A percentile compares a stretch with the other conserved stretches of the same genome.
phyloP scores from a whole-genome alignment of 306 rosid species.

The Sindora glabra region DNA sequence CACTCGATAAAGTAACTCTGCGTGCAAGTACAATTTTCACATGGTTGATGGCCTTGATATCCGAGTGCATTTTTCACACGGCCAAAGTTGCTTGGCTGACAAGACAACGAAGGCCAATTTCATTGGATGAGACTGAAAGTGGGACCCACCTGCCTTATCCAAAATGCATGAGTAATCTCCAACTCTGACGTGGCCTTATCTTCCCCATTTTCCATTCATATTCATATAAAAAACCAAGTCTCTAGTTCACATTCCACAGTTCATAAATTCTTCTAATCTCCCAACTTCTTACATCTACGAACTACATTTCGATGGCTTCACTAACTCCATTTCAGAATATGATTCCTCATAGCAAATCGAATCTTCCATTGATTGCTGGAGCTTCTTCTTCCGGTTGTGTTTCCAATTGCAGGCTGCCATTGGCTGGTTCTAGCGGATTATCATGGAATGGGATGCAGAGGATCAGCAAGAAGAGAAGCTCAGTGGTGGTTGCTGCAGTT shows the following conservation, averaged over 20 bases:
- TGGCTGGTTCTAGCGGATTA: constrained; percentile 1
- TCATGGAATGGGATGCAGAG: constrained; percentile 16
- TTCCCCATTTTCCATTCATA: background rate
- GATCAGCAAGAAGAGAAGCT: constrained; percentile 25
- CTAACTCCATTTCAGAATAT: constrained; percentile 22
- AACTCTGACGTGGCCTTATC: constrained; percentile 63
- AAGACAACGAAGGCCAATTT: background rate
- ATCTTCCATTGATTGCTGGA: background rate
- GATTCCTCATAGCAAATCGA: constrained; percentile 22
- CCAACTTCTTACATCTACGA: background rate
- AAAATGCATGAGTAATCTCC: constrained; percentile 13
- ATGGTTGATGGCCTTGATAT: too few relatives aligned
- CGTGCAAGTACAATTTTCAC: too few relatives aligned
- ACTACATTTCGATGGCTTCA: constrained; percentile 40
- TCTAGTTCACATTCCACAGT: constrained; percentile 14
- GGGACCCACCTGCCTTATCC: constrained; percentile 56
- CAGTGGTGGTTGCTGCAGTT: constrained; percentile 56
- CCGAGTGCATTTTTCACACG: too few relatives aligned
- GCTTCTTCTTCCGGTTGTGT: background rate
- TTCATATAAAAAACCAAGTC: background rate
- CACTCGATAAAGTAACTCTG: too few relatives aligned
- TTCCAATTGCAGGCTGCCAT: background rate
- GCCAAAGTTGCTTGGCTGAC: too few relatives aligned
- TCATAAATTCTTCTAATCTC: background rate
- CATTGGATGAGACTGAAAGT: background rate